Evolutionary conservation across 2,329 filamentous ascomycete genomes (phyloP), one percentile per base, ranked within the genome.

Genomic region (Paraconiothyrium sp.): DNA sequence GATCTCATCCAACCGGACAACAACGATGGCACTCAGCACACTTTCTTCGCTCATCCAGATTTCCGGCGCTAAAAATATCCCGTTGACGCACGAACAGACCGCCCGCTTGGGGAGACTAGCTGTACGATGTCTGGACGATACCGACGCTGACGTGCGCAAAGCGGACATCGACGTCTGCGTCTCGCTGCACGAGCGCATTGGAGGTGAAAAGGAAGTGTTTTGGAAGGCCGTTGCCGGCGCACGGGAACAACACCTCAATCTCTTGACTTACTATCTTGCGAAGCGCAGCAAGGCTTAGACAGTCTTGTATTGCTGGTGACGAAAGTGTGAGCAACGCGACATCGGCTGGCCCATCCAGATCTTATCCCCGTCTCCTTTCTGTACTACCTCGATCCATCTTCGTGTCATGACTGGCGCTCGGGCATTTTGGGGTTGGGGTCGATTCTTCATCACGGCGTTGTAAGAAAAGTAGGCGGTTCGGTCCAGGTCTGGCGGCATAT

Each of bases 241-340:
- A 35, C 86, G 87, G 72, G 90, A 93, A 66, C 90, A 92, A 66
- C 88, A 90, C 24, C 87, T 92, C 81, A 93, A 89, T 67, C 77
- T 94, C 63, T 89, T 94, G 70, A 93, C 90, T 10, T 94, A 94
- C 75, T 94, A 93, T 76, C 90, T 93, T 71, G 91, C 91, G 3
- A 78, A 77, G 68, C 70, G 71, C 50, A 68, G 63, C 34, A 74
- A 68, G 58, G 69, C 67, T 60, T 76, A 71, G 32, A 37, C 11
- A 48, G 54, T 43, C 48, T 56, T 56, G 54, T 47, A 37, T 27
- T 39, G 41, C 32, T 56, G 41, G 54, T 37, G n/a, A 14, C 13
- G 32, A 47, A 2, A 13, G 22, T 13, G 61, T 50, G 43, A 20
- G n/a, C 37, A 16, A 52, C n/a, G 20, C 24, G 24, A 30, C 37